Evolutionary conservation across 2,329 filamentous ascomycete species (phyloP).

Genomic region (Fusarium sororula): DNA sequence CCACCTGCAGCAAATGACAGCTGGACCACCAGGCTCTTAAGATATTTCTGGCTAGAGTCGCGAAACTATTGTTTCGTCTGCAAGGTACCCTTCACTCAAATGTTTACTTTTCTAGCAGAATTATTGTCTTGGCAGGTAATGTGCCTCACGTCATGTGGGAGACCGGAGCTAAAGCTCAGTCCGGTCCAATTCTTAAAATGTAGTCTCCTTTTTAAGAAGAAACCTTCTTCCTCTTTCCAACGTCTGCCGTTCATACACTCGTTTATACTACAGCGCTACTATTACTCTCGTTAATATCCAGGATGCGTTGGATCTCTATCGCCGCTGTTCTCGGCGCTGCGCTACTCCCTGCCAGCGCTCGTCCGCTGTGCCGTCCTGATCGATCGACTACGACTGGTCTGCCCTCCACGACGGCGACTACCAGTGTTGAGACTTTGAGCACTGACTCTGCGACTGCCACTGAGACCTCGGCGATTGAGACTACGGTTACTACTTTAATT

Average conservation of each 20-base stretch:
- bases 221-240: not conserved
- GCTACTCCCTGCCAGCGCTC: conserved; percentile 5
- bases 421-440: not conserved
- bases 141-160: not conserved
- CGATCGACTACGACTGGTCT: not conserved
- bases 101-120: not conserved
- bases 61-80: not conserved
- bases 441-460: not conserved
- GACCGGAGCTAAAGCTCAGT: not conserved
- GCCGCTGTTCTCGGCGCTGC: conserved; percentile 9
- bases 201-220: not conserved
- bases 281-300: conserved; percentile 15
- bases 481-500: not conserved
- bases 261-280: not conserved
- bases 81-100: not conserved
- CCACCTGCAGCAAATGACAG: not conserved
- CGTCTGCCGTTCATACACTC: not conserved
- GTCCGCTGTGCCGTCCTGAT: conserved; percentile 5
- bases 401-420: not conserved
- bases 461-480: not conserved
- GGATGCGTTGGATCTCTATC: conserved; percentile 31
- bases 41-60: not conserved
- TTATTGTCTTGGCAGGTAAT: not conserved
- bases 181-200: not conserved
- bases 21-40: not conserved